Base-by-base conservation (phyloP, 106 monocot genomes). In the Acorus gramineus region DNA sequence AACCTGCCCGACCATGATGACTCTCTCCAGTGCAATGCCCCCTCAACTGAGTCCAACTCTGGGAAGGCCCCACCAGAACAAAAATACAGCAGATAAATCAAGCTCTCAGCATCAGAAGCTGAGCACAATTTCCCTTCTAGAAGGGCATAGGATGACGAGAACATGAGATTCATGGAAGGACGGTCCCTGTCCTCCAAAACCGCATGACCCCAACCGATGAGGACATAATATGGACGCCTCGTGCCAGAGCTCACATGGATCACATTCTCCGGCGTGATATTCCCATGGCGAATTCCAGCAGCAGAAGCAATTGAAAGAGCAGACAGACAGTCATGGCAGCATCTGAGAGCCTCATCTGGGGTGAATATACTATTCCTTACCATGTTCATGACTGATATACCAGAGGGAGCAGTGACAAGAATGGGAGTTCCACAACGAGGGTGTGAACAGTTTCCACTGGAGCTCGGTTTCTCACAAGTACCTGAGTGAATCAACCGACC, bases 151-250 rank as follows among this genome's bases (percentile, higher is more conserved):
- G 96, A 91, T 2, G 96, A 96, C 1, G 96, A 96, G 65, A 91
- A 96, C 46, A 81, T 75, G 4, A 96, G 72, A 78, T 88, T 85
- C 82, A 87, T 88, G 3, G 74, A 68, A 13, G 91, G 91, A 2
- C 91, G 80, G 42, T 96, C 96, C 55, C 83, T 82, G 9, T 96
- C 96, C 64, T 96, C 96, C 56, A 96, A 57, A 59, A 96, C 80
- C 42, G 96, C 96, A 69, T 70, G 96, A 5, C 96, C 96, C 96
- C 96, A 96, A 11, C 96, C 96, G 67, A 81, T 79, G 5, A 96
- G 76, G 8, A 88, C 85, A 48, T 87, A 96, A 70, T 56, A 80
- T 8, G 87, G 80, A 42, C 61, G 76, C 46, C 69, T 79, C 51
- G 56, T 53, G 9, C 73, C 76, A 14, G 62, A 72, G 50, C 12